Evolutionary conservation across 225 moss, liverwort and hornwort genomes (phyloP).

Genomic region (Anthoceros angustus): DNA sequence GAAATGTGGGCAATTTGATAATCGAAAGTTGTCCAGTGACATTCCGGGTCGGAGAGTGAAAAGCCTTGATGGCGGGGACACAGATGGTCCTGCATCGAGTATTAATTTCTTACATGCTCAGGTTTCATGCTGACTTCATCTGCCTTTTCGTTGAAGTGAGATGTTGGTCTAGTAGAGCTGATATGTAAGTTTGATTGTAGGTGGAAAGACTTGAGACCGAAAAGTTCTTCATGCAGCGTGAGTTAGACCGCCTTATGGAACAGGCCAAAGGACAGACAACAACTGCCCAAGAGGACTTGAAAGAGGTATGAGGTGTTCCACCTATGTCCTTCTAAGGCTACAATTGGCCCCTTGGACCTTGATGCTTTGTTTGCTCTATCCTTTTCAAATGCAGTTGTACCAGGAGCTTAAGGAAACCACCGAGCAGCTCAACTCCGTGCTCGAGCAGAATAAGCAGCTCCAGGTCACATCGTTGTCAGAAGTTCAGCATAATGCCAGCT

Average conservation of each 20-base stretch:
- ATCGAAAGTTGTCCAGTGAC: constrained; percentile 13
- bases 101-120: constrained; percentile 44
- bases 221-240: constrained; percentile 65
- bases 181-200: constrained; percentile 23
- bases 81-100: constrained; percentile 20
- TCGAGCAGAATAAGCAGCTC: too few species aligned
- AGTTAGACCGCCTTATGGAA: constrained; percentile 40
- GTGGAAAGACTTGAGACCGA: constrained; percentile 49
- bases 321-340: too few species aligned
- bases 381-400: too few species aligned
- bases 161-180: neutral
- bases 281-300: constrained; percentile 18
- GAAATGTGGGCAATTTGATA: constrained; percentile 36
- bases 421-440: too few species aligned
- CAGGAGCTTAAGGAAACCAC: too few species aligned
- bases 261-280: constrained; percentile 29
- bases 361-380: too few species aligned
- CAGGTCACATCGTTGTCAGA: too few species aligned
- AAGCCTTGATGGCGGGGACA: constrained; percentile 51
- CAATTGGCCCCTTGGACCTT: too few species aligned
- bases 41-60: constrained; percentile 33
- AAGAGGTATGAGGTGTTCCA: constrained; percentile 56
- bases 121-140: constrained; percentile 18
- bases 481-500: too few species aligned
- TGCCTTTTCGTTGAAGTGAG: neutral